Evolutionary conservation across 768 basidiomycete species (phyloP).

Genomic region (Pleurotus tuber-regium): DNA sequence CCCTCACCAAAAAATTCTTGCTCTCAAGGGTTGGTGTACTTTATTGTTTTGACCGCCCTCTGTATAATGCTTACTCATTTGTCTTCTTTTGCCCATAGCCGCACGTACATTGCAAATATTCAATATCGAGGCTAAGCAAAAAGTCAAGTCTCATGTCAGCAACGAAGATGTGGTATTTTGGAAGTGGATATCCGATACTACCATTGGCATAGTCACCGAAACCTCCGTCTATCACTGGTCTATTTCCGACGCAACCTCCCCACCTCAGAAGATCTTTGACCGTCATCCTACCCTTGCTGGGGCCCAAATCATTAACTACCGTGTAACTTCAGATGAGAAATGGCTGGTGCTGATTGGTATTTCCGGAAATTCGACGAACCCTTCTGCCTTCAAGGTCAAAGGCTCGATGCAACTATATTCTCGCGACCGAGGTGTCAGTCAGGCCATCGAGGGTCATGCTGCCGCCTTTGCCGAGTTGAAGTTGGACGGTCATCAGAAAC

Average conservation of each 20-base stretch:
- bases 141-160: constrained; percentile 94
- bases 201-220: constrained; percentile 95
- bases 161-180: constrained; percentile 96
- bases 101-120: constrained; percentile 94
- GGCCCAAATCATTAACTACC: constrained; percentile 98
- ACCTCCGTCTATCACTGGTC: constrained; percentile 92
- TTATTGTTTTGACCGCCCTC: too few species aligned
- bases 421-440: constrained; percentile 87
- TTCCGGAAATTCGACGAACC: constrained; percentile 87
- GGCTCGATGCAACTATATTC: constrained; percentile 98
- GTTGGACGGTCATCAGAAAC: constrained; percentile 80
- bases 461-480: constrained; percentile 94
- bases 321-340: constrained; percentile 87
- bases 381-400: constrained; percentile 97
- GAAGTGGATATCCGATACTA: constrained; percentile 95
- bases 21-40: constrained; percentile 74
- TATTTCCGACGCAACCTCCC: constrained; percentile 66
- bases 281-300: constrained; percentile 92
- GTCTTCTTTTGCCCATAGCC: constrained; percentile 47
- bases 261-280: constrained; percentile 93
- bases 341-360: constrained; percentile 98
- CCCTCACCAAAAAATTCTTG: constrained; percentile 93
- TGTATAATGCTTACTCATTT: constrained; percentile 9
- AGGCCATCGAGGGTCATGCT: constrained; percentile 98
- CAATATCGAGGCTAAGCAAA: constrained; percentile 96